Evolutionary conservation across 2,329 filamentous ascomycete genomes (phyloP).

Genomic region (Phialophora macrospora): DNA sequence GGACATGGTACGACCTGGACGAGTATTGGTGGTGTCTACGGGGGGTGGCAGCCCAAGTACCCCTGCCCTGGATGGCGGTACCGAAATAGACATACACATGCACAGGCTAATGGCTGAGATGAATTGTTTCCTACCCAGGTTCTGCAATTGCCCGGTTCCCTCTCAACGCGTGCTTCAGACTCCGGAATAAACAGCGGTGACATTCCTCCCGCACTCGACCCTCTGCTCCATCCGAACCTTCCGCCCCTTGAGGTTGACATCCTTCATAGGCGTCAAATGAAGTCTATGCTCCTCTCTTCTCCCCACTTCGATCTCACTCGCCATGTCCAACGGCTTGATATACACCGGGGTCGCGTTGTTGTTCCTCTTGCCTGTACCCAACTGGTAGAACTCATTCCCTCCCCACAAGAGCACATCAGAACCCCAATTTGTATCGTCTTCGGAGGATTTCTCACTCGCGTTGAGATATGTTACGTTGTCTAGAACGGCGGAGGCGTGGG

Average conservation of each 20-base stretch:
- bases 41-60: background rate
- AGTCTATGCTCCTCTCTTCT: conserved; percentile 74
- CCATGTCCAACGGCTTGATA: conserved; percentile 74
- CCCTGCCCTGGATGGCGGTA: background rate
- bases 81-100: conserved; percentile 3
- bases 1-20: background rate
- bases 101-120: conserved; percentile 1
- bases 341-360: conserved; percentile 78
- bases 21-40: background rate
- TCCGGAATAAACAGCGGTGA: conserved; percentile 81
- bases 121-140: background rate
- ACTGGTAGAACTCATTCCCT: conserved; percentile 89
- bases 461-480: conserved; percentile 74
- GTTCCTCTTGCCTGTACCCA: conserved; percentile 86
- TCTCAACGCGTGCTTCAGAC: conserved; percentile 44
- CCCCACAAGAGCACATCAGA: conserved; percentile 92
- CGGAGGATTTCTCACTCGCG: conserved; percentile 55
- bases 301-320: conserved; percentile 64
- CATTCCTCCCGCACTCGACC: conserved; percentile 81
- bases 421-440: conserved; percentile 83
- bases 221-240: conserved; percentile 81
- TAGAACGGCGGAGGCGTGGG: conserved; percentile 82
- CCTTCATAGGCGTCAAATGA: conserved; percentile 77
- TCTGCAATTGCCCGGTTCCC: background rate
- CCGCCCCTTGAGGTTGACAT: conserved; percentile 70